Evolutionary conservation across 225 moss, liverwort and hornwort genomes (phyloP).

Genomic region (Anthoceros angustus): DNA sequence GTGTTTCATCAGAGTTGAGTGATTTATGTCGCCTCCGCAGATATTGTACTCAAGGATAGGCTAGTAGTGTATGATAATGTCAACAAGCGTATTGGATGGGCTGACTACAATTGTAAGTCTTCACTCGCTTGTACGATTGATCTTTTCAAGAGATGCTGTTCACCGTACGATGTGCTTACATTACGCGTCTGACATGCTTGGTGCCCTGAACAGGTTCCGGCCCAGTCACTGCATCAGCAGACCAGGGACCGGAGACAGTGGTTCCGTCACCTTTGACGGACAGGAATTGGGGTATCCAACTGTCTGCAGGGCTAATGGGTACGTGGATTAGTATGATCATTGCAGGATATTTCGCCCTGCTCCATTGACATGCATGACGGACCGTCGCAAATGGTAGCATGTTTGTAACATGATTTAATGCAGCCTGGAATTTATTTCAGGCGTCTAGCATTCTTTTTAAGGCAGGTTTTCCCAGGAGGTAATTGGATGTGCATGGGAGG

Average conservation of each 20-base stretch:
- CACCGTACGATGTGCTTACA: not conserved
- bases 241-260: not conserved
- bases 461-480: too few species aligned
- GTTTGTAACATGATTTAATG: too few species aligned
- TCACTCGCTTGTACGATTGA: not conserved
- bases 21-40: conserved; percentile 16
- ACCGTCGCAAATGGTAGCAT: too few species aligned
- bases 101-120: conserved; percentile 56
- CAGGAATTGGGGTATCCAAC: too few species aligned
- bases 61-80: conserved; percentile 66
- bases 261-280: not conserved
- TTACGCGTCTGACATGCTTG: not conserved
- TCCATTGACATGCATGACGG: too few species aligned
- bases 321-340: not conserved
- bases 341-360: too few species aligned
- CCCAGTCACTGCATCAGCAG: not conserved
- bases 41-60: conserved; percentile 78
- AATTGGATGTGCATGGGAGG: too few species aligned
- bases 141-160: not conserved
- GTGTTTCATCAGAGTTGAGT: too few species aligned
- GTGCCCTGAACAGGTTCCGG: not conserved
- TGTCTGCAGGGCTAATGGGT: not conserved
- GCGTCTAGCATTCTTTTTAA: too few species aligned
- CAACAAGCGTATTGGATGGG: conserved; percentile 51
- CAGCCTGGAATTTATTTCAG: too few species aligned